Percentiles rank a stretch among this genome's conserved stretches.
These are phyloP conservation scores for Cadophora luteo-olivacea DNA, from an alignment of 2,329 filamentous ascomycete species.

Conservation along the genomic window DNA sequence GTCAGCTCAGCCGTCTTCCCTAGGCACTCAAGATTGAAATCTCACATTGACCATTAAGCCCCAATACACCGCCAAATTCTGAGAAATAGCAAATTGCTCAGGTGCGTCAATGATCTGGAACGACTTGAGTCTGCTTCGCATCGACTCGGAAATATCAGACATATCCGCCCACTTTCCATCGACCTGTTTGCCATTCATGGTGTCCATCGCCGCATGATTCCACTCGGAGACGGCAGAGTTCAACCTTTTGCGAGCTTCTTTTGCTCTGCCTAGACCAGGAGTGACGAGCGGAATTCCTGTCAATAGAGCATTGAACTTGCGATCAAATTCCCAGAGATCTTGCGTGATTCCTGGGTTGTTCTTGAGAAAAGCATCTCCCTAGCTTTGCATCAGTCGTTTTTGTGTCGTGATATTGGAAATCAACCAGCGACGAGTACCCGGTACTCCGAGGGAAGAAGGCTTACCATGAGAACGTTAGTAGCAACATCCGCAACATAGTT, in stretches of 20 bases:
- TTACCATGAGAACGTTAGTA: conserved; percentile 53
- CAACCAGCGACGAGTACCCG: background rate
- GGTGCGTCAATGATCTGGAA: conserved; percentile 18
- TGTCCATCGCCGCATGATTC: conserved; percentile 49
- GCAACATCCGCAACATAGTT: conserved; percentile 59
- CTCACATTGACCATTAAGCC: conserved; percentile 56
- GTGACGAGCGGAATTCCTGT: conserved; percentile 59
- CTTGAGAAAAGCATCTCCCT: conserved; percentile 52
- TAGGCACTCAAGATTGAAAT: background rate
- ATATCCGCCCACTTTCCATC: conserved; percentile 51
- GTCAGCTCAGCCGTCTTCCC: background rate
- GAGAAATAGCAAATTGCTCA: conserved; percentile 6
- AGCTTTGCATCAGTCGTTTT: background rate
- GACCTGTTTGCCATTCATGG: conserved; percentile 48
- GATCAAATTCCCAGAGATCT: conserved; percentile 60
- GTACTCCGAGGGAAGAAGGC: background rate
- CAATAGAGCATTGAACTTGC: conserved; percentile 56
- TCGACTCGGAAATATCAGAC: conserved; percentile 51
- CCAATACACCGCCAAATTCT: conserved; percentile 50
- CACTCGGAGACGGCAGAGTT: conserved; percentile 48
- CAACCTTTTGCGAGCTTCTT: conserved; percentile 51
- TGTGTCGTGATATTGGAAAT: too few species aligned
- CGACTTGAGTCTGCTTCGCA: conserved; percentile 17
- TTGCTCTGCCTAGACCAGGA: conserved; percentile 54
- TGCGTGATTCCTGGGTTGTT: conserved; percentile 56